These are phyloP conservation scores for Colletotrichum eleusines DNA, from an alignment of 2,329 filamentous ascomycete genomes.

Conservation along the genomic window DNA sequence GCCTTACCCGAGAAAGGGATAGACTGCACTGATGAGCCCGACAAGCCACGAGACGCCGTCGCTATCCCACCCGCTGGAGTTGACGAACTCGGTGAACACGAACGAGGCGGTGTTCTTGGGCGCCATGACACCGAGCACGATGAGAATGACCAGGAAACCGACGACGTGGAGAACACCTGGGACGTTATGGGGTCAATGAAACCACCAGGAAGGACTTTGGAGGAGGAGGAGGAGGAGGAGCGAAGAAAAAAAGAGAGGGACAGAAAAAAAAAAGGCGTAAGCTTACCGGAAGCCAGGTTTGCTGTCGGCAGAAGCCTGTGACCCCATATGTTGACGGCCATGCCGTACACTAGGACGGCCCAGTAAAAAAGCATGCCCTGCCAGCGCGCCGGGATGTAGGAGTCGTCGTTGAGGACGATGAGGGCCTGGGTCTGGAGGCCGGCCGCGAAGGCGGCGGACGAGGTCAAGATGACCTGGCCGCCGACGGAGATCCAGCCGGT, in stretches of 20 bases:
- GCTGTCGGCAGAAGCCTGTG: conserved; percentile 52
- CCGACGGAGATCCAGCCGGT: conserved; percentile 61
- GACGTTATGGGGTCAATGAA: neutral
- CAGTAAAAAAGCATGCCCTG: conserved; percentile 62
- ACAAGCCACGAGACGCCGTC: conserved; percentile 51
- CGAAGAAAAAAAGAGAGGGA: no score
- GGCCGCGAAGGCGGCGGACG: conserved; percentile 60
- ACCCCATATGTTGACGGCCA: conserved; percentile 58
- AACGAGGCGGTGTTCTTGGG: conserved; percentile 48
- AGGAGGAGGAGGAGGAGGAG: neutral
- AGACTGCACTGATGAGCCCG: conserved; percentile 49
- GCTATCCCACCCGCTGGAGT: conserved; percentile 50
- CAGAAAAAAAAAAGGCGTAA: neutral
- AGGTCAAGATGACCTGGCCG: conserved; percentile 59
- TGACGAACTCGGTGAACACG: conserved; percentile 50
- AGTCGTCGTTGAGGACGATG: conserved; percentile 56
- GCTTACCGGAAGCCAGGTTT: conserved; percentile 46
- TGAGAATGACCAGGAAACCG: conserved; percentile 47
- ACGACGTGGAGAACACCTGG: conserved; percentile 47
- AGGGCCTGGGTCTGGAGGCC: conserved; percentile 58
- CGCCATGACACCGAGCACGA: conserved; percentile 49
- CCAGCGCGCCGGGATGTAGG: conserved; percentile 57
- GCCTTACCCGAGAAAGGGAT: conserved; percentile 51
- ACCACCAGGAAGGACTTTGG: accelerated
- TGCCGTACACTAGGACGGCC: conserved; percentile 54